Evolutionary conservation across 2,329 filamentous ascomycete genomes (phyloP).

Genomic region (Rutstroemia sp.): DNA sequence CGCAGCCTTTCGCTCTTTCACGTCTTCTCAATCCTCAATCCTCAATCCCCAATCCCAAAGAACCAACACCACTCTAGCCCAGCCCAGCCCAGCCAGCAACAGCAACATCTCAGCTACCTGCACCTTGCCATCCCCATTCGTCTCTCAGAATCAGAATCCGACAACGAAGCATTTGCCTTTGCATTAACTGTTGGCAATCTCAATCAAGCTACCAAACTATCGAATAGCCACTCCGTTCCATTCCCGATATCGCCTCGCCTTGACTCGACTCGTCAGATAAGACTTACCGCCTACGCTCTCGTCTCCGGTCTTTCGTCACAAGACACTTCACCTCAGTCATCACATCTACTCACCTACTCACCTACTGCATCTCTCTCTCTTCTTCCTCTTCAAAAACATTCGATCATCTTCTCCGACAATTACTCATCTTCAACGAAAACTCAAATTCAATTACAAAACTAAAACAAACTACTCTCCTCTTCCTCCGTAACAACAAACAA

Average conservation of each 20-base stretch:
- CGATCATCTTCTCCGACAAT: neutral
- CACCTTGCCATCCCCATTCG: no score
- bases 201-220: no score
- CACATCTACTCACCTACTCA: neutral
- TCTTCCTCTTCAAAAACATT: neutral
- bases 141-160: no score
- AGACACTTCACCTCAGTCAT: constrained; percentile 3
- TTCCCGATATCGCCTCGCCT: constrained; percentile 6
- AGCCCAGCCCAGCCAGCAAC: no score
- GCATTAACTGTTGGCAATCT: no score
- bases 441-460: no score
- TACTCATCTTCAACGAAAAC: neutral
- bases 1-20: no score
- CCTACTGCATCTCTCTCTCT: neutral
- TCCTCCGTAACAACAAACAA: neutral
- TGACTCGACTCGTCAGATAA: constrained; percentile 5
- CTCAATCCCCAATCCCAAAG: no score
- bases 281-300: constrained; percentile 1
- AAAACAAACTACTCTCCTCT: neutral
- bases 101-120: no score
- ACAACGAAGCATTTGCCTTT: no score
- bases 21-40: no score
- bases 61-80: no score
- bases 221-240: neutral
- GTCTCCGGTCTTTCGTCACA: constrained; percentile 9